Conservation (phyloP, 164 flowering plant species). For the Sextonia rubra region DNA sequence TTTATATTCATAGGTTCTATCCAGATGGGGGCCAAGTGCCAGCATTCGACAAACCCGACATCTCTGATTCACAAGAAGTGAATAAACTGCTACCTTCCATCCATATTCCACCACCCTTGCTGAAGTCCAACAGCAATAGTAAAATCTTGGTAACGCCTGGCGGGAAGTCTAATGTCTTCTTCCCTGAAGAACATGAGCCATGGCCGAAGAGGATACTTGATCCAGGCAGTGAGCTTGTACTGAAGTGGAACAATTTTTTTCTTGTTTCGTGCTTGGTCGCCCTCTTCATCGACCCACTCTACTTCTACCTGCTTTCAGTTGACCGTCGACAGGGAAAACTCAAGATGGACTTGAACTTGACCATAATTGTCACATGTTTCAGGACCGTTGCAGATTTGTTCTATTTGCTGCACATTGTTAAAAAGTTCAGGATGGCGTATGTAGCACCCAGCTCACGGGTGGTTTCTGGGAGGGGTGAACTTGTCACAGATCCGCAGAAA, state of each 20-base stretch:
- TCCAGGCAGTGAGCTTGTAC: slow-evolving; percentile 72
- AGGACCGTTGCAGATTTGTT: slow-evolving; percentile 68
- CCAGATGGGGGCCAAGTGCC: slow-evolving; percentile 40
- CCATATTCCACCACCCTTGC: slow-evolving; percentile 31
- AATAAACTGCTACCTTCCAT: slow-evolving; percentile 34
- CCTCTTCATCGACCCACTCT: slow-evolving; percentile 79
- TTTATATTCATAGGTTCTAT: slow-evolving; percentile 45
- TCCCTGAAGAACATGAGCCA: slow-evolving; percentile 46
- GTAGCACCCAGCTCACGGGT: slow-evolving; percentile 71
- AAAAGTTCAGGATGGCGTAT: slow-evolving; percentile 77
- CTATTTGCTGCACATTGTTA: slow-evolving; percentile 57
- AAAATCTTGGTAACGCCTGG: slow-evolving; percentile 26
- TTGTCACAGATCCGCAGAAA: slow-evolving; percentile 75
- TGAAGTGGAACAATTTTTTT: slow-evolving; percentile 75
- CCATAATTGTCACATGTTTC: slow-evolving; percentile 60
- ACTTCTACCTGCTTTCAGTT: slow-evolving; percentile 67
- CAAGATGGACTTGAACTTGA: slow-evolving; percentile 48
- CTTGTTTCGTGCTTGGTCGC: slow-evolving; percentile 76
- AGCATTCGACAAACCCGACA: slow-evolving; percentile 32
- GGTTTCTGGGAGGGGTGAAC: slow-evolving; percentile 88
- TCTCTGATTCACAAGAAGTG: slow-evolving; percentile 6
- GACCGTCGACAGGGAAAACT: slow-evolving; percentile 39
- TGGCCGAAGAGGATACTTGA: slow-evolving; percentile 59
- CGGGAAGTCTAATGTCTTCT: slow-evolving; percentile 40
- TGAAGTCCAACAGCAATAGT: slow-evolving; percentile 28